Evolutionary conservation across 2,329 filamentous ascomycete genomes (phyloP).

Genomic region (Monosporascus sp.): DNA sequence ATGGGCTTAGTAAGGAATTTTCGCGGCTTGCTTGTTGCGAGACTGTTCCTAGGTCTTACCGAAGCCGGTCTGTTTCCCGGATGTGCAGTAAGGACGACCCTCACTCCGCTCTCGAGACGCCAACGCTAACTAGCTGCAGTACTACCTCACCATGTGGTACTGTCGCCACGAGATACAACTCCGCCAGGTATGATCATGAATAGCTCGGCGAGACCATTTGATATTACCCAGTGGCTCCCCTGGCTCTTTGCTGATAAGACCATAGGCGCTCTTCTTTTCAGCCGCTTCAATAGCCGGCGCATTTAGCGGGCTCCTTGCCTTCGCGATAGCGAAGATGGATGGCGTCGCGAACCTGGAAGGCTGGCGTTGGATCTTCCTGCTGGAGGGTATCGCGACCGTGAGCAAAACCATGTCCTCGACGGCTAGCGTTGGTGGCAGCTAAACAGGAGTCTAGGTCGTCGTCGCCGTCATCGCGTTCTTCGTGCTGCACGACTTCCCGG

Average conservation of each 20-base stretch:
- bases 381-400: conserved; percentile 67
- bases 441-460: conserved; percentile 30
- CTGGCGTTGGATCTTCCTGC: conserved; percentile 64
- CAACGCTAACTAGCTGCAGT: conserved; percentile 22
- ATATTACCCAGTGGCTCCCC: not conserved
- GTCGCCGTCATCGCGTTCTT: conserved; percentile 65
- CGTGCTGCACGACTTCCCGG: conserved; percentile 75
- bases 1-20: conserved; percentile 50
- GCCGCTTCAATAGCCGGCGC: conserved; percentile 76
- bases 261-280: conserved; percentile 70
- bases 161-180: conserved; percentile 51
- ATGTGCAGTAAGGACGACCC: conserved; percentile 20
- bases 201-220: not conserved
- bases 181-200: conserved; percentile 29
- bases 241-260: not conserved
- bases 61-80: conserved; percentile 30
- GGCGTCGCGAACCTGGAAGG: conserved; percentile 55
- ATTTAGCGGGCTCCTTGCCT: conserved; percentile 68
- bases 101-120: not conserved
- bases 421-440: not conserved
- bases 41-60: conserved; percentile 41
- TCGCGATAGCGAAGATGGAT: conserved; percentile 65
- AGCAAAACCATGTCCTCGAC: conserved; percentile 1
- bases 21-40: conserved; percentile 41
- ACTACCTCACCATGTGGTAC: conserved; percentile 56